Percentiles rank a stretch among this genome's conserved stretches.
Evolutionary conservation across 164 flowering plant genomes (phyloP).

Genomic region (Chimonanthus praecox): DNA sequence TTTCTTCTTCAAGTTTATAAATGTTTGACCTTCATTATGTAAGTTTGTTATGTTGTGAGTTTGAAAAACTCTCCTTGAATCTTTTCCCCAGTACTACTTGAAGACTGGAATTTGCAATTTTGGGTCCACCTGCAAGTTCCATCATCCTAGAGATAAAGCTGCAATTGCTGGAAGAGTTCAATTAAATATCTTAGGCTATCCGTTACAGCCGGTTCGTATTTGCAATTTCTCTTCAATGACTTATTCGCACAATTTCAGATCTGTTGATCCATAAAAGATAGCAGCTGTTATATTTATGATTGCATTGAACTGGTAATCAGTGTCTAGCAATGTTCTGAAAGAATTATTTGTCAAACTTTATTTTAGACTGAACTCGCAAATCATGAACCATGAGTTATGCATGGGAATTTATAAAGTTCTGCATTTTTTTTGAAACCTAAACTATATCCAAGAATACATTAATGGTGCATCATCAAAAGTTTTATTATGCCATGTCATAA

Average conservation of each 20-base stretch:
- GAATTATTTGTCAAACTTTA: background rate
- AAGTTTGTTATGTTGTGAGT: background rate
- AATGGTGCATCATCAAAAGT: background rate
- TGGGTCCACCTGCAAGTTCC: conserved; percentile 96
- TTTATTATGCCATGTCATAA: background rate
- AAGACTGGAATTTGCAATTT: conserved; percentile 97
- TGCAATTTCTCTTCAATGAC: background rate
- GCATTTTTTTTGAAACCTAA: background rate
- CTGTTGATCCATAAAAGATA: background rate
- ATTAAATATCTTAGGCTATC: conserved; percentile 81
- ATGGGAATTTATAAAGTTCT: background rate
- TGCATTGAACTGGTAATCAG: background rate
- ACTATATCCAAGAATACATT: no score
- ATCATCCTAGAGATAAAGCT: conserved; percentile 94
- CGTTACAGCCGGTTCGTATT: conserved; percentile 82
- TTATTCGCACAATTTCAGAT: no score
- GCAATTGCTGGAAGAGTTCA: conserved; percentile 84
- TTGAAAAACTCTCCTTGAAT: background rate
- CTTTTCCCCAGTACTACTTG: conserved; percentile 65
- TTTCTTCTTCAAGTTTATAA: background rate
- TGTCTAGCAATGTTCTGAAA: background rate
- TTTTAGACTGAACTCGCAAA: background rate
- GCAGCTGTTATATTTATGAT: background rate
- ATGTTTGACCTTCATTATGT: background rate
- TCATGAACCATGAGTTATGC: background rate